A percentile compares a stretch with the other conserved stretches of the same genome.
These are phyloP conservation scores for Hydnomerulius pinastri DNA, from an alignment of 768 basidiomycete genomes.

Conservation along the genomic window DNA sequence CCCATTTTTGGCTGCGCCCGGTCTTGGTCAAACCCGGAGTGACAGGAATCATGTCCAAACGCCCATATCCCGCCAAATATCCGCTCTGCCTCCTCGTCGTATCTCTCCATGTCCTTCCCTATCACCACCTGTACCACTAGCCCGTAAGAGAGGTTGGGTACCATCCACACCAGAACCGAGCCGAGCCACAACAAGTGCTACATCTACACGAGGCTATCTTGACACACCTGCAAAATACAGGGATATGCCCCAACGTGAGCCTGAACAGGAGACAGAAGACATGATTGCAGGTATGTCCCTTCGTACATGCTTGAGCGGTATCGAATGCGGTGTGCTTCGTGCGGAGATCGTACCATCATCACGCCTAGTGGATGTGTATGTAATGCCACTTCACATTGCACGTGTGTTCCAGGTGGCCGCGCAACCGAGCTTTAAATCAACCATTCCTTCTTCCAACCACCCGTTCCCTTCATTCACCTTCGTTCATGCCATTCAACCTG, in stretches of 20 bases:
- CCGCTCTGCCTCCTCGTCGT: constrained; percentile 18
- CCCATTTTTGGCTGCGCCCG: constrained; percentile 50
- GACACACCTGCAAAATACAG: constrained; percentile 69
- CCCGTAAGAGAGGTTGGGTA: constrained; percentile 74
- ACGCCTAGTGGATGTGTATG: constrained; percentile 16
- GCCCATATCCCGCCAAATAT: constrained; percentile 23
- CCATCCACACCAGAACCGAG: constrained; percentile 61
- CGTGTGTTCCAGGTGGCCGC: constrained; percentile 14
- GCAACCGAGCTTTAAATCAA: constrained; percentile 19
- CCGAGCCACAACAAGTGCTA: constrained; percentile 49
- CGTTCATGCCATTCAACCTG: constrained; percentile 38
- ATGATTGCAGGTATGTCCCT: constrained; percentile 44
- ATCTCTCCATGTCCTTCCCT: constrained; percentile 23
- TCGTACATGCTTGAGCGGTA: constrained; percentile 15
- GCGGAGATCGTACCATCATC: constrained; percentile 13
- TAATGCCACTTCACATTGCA: constrained; percentile 23
- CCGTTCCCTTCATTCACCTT: constrained; percentile 11
- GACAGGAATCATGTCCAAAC: constrained; percentile 11
- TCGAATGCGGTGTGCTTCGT: constrained; percentile 32
- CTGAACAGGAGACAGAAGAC: constrained; percentile 46
- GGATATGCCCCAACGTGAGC: constrained; percentile 31
- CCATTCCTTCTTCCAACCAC: constrained; percentile 12
- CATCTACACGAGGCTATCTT: constrained; percentile 64
- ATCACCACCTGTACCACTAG: constrained; percentile 41
- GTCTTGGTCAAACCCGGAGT: constrained; percentile 26